Evolutionary conservation across 163 green algal species (phyloP), one percentile per base, ranked within the genome.

Genomic region (Prototheca cutis): DNA sequence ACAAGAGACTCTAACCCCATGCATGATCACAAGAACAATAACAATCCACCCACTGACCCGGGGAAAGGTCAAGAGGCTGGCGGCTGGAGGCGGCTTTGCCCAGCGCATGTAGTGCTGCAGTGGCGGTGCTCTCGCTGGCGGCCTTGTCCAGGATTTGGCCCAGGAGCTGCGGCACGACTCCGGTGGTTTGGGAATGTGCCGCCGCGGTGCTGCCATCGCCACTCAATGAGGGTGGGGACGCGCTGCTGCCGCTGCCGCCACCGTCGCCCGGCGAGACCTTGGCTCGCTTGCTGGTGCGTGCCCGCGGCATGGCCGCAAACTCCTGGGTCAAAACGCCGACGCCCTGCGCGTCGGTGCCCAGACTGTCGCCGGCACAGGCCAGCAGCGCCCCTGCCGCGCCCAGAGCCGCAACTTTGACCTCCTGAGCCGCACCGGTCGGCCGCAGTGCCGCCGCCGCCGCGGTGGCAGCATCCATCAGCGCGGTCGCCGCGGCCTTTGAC

Each of bases 361-460:
- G 62, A 30, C 66, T 27, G 66, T 94, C 87, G 2, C 77, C 86
- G 54, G 89, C 56, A 0, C 48, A 49, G 5, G 82, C 82, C n/a
- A 95, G 54, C 3, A 79, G 56, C 2, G 71, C 68, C 1, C 80
- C 86, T 48, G 78, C 81, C 42, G 72, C 82, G 19, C 49, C 58
- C 55, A 97, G 95, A 47, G 90, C 83, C 27, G 64, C 77, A 59
- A 97, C 91, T 76, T 97, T 97, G 2, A 97, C 90, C 74, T 97
- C 89, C 67, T 91, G 83, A 54, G 87, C 80, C 59, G 83, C 70
- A 58, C 89, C 84, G 29, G 40, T 80, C 77, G 0, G 80, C 79
- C 10, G 48, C 27, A 83, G 56, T 1, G 40, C 56, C 63, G 74
- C 23, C 61, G 76, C 52, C 3, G 57, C 33, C 3, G 59, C 29